Evolutionary conservation across 805 yeast genomes (phyloP), one percentile per base, ranked within the genome.

Genomic region (Candida manassasensis): DNA sequence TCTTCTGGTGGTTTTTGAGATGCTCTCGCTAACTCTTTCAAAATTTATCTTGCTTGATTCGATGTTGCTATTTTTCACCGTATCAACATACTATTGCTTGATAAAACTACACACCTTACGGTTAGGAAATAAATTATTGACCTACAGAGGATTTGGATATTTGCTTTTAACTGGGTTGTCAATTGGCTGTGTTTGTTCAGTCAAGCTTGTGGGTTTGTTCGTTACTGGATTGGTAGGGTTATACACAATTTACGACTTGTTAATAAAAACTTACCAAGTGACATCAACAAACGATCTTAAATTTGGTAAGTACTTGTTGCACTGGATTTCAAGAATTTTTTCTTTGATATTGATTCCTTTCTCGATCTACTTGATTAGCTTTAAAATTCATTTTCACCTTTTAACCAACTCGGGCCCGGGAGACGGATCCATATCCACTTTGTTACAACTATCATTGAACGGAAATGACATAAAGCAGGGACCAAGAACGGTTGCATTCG

Each of bases 41-140:
- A 83, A 88, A 57, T 87, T 93, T 56, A 93, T 93, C 47, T 67
- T 93, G 40, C 74, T 93, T 46, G 98, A 93, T 61, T 86, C 97
- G 6, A 86, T 88, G 78, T 75, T 93, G 33, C 69, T 88, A 43
- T 82, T 89, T 54, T 89, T 90, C 71, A 87, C 96, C 8, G 81
- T 82, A 10, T 41, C 56, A 21, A 50, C 61, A 19, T 65, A 52
- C 41, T 61, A 55, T 37, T 55, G 68, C 33, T 53, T 67, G 26
- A 46, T 57, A 4, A 73, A 73, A 35, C 52, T 79, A 19, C 81
- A 81, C 51, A 55, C 55, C 9, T 56, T 75, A 40, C 67, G 77
- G 46, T 35, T 51, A 2, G 42, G 49, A 8, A 48, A 57, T 21
- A 29, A 42, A 8, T 68, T 77, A 32, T 61, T 75, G 37, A 45